Evolutionary conservation across 306 rosid species (phyloP).

Genomic region (Cyclanthera cordifolia): DNA sequence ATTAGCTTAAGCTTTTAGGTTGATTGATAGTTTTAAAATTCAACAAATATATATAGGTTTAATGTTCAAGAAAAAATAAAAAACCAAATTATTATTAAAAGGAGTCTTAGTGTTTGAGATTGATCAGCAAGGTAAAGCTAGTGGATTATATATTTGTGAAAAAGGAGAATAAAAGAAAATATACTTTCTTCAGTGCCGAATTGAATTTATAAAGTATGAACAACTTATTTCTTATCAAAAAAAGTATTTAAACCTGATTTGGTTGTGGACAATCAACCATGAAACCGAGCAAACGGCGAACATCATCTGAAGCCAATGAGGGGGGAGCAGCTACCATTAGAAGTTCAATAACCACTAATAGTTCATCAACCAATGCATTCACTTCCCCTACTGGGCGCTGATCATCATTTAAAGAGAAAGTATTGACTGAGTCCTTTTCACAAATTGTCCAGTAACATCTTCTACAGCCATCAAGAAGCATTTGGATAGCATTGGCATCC

Average conservation of each 20-base stretch:
- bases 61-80: no score
- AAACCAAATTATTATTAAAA: no score
- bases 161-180: no score
- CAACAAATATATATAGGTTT: no score
- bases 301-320: constrained; percentile 51
- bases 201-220: neutral
- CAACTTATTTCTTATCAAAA: no score
- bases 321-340: constrained; percentile 77
- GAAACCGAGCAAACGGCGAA: constrained; percentile 79
- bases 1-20: no score
- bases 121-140: no score
- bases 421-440: constrained; percentile 72
- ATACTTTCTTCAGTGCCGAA: neutral
- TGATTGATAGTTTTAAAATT: no score
- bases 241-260: constrained; percentile 50
- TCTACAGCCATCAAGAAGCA: constrained; percentile 95
- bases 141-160: no score
- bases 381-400: constrained; percentile 80
- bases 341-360: constrained; percentile 83
- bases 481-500: constrained; percentile 93
- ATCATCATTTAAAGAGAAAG: constrained; percentile 52
- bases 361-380: constrained; percentile 96
- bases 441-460: constrained; percentile 83
- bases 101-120: no score
- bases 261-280: constrained; percentile 89